Evolutionary conservation across 2,329 filamentous ascomycete genomes (phyloP).

Genomic region (Gremmenia infestans): DNA sequence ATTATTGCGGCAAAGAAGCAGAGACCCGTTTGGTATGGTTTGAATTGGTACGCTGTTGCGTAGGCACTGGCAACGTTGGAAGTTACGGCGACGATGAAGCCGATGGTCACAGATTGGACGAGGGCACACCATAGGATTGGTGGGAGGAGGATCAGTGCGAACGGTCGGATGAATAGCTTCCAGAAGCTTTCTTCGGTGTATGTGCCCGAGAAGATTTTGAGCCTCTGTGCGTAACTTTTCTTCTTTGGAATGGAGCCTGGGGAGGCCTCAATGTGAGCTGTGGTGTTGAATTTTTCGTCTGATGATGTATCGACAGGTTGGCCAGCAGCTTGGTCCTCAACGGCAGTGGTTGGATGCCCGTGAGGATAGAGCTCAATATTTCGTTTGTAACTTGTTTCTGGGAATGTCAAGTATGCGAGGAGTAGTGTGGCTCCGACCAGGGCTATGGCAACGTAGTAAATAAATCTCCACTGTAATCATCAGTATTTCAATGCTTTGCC

Average conservation of each 20-base stretch:
- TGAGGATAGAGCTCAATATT: slow-evolving; percentile 23
- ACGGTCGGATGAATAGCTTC: slow-evolving; percentile 35
- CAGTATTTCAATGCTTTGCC: neutral
- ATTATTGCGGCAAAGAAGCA: slow-evolving; percentile 19
- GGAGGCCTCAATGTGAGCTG: neutral
- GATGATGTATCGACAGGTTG: neutral
- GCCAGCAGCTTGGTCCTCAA: neutral
- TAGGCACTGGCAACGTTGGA: slow-evolving; percentile 47
- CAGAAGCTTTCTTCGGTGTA: slow-evolving; percentile 33
- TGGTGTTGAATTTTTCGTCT: neutral
- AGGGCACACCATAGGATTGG: slow-evolving; percentile 27
- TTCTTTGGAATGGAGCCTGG: slow-evolving; percentile 5
- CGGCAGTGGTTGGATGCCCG: neutral
- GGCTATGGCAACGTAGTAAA: slow-evolving; percentile 47
- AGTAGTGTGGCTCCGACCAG: slow-evolving; percentile 44
- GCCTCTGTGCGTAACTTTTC: slow-evolving; percentile 13
- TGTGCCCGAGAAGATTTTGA: slow-evolving; percentile 13
- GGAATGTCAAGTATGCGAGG: slow-evolving; percentile 48
- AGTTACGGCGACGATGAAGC: slow-evolving; percentile 44
- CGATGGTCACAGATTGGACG: slow-evolving; percentile 35
- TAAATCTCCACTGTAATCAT: slow-evolving; percentile 39
- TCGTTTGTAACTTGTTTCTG: slow-evolving; percentile 47
- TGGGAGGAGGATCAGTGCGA: slow-evolving; percentile 35
- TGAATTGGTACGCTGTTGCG: slow-evolving; percentile 38
- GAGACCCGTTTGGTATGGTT: slow-evolving; percentile 32